Conservation (phyloP, 345 rosid genomes). For the Toxicodendron radicans region DNA sequence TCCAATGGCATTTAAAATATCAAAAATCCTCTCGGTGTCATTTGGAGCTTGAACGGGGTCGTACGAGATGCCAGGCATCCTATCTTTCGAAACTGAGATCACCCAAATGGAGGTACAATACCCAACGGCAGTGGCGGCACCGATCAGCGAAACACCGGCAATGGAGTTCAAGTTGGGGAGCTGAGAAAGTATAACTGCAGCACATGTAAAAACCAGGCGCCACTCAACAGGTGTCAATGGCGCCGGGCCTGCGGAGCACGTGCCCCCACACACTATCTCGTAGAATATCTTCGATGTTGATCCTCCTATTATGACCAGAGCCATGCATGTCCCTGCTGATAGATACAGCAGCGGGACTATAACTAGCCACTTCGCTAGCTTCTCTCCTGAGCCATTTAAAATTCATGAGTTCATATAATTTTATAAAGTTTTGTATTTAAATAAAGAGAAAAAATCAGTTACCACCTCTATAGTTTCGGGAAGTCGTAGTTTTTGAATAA, state of each 20-base stretch:
- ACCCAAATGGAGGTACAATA: constrained; percentile 64
- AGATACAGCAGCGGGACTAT: constrained; percentile 60
- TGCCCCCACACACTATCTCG: constrained; percentile 31
- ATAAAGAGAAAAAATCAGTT: too few relatives aligned
- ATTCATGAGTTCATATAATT: too few relatives aligned
- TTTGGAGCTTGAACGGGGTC: constrained; percentile 18
- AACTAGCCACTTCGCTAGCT: constrained; percentile 46
- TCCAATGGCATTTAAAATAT: constrained; percentile 56
- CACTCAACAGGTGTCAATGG: constrained; percentile 57
- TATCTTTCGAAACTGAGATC: constrained; percentile 26
- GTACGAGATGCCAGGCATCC: constrained; percentile 44
- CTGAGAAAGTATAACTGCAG: constrained; percentile 52
- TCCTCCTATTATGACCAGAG: constrained; percentile 61
- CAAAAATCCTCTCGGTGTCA: constrained; percentile 31
- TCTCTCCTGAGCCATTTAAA: constrained; percentile 39
- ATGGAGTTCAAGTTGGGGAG: constrained; percentile 69
- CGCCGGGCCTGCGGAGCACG: constrained; percentile 25
- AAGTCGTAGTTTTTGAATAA: too few relatives aligned
- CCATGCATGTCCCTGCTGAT: constrained; percentile 62
- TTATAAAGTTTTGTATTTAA: too few relatives aligned
- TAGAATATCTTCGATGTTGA: constrained; percentile 31
- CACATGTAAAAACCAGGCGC: constrained; percentile 49
- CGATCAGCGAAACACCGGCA: constrained; percentile 58
- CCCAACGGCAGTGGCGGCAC: constrained; percentile 47
- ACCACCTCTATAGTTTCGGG: too few relatives aligned